A percentile compares a stretch with the other conserved stretches of the same genome.
phyloP scores from a whole-genome alignment of 331 rosid species.

The Erythrophleum ivorense region DNA sequence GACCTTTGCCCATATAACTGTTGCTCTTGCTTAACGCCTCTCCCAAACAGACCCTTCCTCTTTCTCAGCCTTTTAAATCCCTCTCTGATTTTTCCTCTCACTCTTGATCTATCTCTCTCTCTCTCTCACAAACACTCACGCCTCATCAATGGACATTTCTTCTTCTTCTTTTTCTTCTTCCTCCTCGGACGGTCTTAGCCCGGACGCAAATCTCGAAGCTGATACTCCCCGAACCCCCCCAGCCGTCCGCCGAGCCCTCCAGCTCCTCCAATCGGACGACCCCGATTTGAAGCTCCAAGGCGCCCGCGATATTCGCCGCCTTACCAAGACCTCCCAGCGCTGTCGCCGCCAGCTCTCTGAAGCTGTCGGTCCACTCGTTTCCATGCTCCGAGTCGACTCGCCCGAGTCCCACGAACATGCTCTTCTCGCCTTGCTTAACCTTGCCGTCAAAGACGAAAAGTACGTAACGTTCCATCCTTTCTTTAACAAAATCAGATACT shows the following conservation, averaged over 20 bases:
- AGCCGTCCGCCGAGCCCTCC: conserved; percentile 74
- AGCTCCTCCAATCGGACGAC: conserved; percentile 67
- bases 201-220: conserved; percentile 29
- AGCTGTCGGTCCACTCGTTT: conserved; percentile 68
- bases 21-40: conserved; percentile 46
- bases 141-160: conserved; percentile 42
- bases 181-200: conserved; percentile 8
- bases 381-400: conserved; percentile 73
- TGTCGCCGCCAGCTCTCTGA: conserved; percentile 85
- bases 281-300: conserved; percentile 58
- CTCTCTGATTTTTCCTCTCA: neutral
- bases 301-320: conserved; percentile 82
- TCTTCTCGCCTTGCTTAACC: conserved; percentile 91
- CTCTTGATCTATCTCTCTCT: neutral
- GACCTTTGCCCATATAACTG: conserved; percentile 15
- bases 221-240: conserved; percentile 43
- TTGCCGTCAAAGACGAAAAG: conserved; percentile 87
- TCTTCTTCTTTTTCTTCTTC: conserved; percentile 41
- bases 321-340: conserved; percentile 77
- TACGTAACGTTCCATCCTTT: conserved; percentile 34
- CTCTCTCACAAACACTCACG: neutral
- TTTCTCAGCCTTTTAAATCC: neutral
- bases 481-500: neutral
- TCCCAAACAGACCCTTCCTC: neutral
- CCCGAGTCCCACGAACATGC: conserved; percentile 75